Conservation (phyloP, 2,329 filamentous ascomycete species). For the Ascochyta fabae region DNA sequence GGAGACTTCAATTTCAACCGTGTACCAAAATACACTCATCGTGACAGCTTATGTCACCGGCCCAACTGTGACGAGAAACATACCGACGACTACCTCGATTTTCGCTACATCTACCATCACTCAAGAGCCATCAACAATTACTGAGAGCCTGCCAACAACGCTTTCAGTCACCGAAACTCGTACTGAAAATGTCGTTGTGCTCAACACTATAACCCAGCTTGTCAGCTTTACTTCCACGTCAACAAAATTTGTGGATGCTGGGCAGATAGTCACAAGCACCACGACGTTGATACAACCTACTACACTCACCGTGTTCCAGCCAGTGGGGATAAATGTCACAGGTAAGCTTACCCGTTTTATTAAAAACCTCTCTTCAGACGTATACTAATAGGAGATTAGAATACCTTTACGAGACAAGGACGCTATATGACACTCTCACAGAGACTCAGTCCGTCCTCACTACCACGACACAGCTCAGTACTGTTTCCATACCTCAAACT, state of each 20-base stretch:
- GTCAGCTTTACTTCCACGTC: constrained; percentile 1
- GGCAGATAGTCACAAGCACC: neutral
- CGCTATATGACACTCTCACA: neutral
- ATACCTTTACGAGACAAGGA: neutral
- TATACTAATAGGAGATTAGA: neutral
- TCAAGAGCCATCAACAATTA: neutral
- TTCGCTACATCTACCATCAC: neutral
- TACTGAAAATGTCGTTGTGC: neutral
- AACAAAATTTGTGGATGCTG: neutral
- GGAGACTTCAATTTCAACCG: neutral
- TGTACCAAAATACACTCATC: neutral
- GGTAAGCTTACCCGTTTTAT: neutral
- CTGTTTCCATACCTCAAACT: neutral
- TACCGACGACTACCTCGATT: neutral
- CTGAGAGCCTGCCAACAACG: neutral
- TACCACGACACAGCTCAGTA: neutral
- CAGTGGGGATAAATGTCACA: neutral
- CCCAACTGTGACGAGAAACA: neutral
- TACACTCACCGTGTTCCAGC: neutral
- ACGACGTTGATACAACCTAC: neutral
- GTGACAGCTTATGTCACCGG: constrained; percentile 1
- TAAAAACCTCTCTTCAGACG: no score
- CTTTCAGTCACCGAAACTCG: neutral
- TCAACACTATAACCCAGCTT: neutral
- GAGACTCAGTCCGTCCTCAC: neutral